A percentile compares a stretch with the other conserved stretches of the same genome.
phyloP scores from a whole-genome alignment of 2,329 filamentous ascomycete genomes.

The Fusarium sp. region DNA sequence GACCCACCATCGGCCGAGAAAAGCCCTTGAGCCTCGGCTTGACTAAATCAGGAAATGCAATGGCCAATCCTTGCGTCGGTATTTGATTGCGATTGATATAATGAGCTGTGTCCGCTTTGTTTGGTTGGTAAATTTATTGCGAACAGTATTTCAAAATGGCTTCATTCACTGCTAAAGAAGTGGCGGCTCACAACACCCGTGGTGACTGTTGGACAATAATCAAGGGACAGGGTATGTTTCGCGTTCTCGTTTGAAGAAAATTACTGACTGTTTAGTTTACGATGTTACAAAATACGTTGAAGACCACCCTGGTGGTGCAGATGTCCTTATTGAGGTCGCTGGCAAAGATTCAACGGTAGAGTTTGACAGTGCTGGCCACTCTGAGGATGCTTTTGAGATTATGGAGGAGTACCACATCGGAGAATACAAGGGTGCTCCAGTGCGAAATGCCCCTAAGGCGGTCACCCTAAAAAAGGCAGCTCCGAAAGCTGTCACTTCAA shows the following conservation, averaged over 20 bases:
- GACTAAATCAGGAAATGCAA: conserved; percentile 11
- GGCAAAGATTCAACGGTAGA: conserved; percentile 83
- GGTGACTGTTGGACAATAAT: conserved; percentile 68
- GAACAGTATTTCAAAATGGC: conserved; percentile 17
- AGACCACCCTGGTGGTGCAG: conserved; percentile 79
- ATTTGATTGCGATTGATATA: conserved; percentile 33
- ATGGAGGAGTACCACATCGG: conserved; percentile 57
- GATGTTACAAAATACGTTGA: conserved; percentile 68
- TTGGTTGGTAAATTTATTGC: background rate
- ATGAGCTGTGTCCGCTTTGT: background rate
- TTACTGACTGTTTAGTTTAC: conserved; percentile 61
- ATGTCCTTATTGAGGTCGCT: conserved; percentile 81
- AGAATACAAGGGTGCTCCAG: conserved; percentile 51
- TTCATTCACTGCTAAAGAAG: conserved; percentile 54
- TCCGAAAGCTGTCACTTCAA: conserved; percentile 31
- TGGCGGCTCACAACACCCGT: conserved; percentile 63
- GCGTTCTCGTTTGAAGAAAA: background rate
- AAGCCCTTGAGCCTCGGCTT: conserved; percentile 39
- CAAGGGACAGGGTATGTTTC: conserved; percentile 65
- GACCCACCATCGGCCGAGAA: conserved; percentile 44
- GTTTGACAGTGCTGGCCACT: conserved; percentile 88
- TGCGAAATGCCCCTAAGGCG: conserved; percentile 21
- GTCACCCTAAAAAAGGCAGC: conserved; percentile 27
- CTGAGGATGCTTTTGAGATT: conserved; percentile 67
- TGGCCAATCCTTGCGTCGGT: conserved; percentile 7